phyloP scores from a whole-genome alignment of 169 alveolate genomes.

The Cryptosporidium felis region DNA sequence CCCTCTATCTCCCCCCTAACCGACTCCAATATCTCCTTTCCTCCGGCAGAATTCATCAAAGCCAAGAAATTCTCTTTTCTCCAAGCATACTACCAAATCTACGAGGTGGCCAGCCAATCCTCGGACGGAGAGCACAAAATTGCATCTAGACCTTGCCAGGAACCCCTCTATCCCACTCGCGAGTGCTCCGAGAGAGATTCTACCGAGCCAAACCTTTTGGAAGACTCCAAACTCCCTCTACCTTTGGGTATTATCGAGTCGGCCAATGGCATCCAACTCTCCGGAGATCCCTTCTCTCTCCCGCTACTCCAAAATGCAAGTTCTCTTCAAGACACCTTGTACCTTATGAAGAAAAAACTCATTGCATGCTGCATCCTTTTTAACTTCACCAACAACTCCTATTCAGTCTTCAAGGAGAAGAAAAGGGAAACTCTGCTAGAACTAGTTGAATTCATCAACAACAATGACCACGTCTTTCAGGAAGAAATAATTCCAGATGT shows the following conservation, averaged over 20 bases:
- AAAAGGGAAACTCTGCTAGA: conserved; percentile 86
- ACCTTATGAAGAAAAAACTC: conserved; percentile 83
- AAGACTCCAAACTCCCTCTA: background rate
- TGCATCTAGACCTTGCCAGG: no score
- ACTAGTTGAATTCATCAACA: conserved; percentile 83
- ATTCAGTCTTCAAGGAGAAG: conserved; percentile 80
- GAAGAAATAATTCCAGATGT: conserved; percentile 55
- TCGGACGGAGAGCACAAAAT: conserved; percentile 16
- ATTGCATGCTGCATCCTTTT: conserved; percentile 83
- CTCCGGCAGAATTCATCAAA: conserved; percentile 44
- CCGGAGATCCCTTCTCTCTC: conserved; percentile 76
- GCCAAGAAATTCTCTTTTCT: conserved; percentile 32
- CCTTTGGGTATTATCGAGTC: conserved; percentile 25
- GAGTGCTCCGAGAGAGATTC: no score
- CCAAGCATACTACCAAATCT: background rate
- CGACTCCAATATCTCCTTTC: conserved; percentile 21
- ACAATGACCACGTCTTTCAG: conserved; percentile 52
- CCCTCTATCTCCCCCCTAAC: no score
- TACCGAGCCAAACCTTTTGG: background rate
- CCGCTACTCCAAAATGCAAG: conserved; percentile 81
- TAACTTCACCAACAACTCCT: conserved; percentile 77
- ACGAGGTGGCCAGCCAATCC: background rate
- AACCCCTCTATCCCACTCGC: no score
- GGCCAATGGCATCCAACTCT: background rate
- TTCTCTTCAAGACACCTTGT: conserved; percentile 74